Base-by-base conservation (phyloP, 176 grass and related monocot genomes). In the Carex pumila region DNA sequence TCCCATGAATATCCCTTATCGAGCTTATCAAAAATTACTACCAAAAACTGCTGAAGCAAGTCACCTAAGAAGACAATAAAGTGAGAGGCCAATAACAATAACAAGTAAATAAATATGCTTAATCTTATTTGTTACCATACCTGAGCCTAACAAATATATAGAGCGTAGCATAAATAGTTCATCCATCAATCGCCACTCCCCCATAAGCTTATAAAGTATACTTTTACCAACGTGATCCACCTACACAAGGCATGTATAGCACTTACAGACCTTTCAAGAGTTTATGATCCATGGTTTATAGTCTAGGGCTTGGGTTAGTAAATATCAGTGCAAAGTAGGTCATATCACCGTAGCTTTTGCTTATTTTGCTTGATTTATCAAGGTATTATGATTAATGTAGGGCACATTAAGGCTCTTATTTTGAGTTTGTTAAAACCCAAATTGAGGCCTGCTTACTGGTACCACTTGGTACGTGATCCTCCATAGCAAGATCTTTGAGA, bases 111-210 rank as follows among this genome's bases (percentile, higher is more conserved):
- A 70, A 71, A 63, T 63, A 72, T 4, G 0, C 3, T 57, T 45
- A 74, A 85, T 73, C 67, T 3, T 19, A 66, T 72, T 66, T 86
- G 65, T 32, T 8, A 30, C 31, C 70, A 82, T 74, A 95, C 95
- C 95, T 86, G 95, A 98, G n/a, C 95, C 95, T 87, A 98, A 85
- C 83, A 98, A 90, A 91, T 90, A 98, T 72, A 98, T 91, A 85
- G 89, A 88, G 81, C 86, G 95, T 77, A 98, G 85, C n/a, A 98
- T 88, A 91, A 91, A 87, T 32, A 95, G 86, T 86, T 93, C 92
- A 22, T 98, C 92, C 87, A 98, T 93, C 87, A 97, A 91, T 93
- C 88, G 94, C 95, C 95, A 98, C 70, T 89, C 92, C 61, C 86
- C 88, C 92, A 93, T 92, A 76, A 98, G 83, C 80, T 91, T 98